Conservation (phyloP, 176 grass and related monocot genomes). For the Tuctoria greenei region DNA sequence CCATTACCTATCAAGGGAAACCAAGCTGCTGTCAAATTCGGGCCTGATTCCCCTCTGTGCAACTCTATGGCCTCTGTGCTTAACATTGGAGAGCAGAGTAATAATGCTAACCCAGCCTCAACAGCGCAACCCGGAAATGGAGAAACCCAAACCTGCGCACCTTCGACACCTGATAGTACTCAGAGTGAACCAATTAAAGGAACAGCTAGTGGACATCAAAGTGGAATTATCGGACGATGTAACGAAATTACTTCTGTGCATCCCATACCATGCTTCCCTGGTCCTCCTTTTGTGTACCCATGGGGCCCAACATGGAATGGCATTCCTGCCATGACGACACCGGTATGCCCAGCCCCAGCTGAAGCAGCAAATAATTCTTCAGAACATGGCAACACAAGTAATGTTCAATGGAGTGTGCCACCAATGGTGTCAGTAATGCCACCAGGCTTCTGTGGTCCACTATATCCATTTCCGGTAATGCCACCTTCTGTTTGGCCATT, state of each 20-base stretch:
- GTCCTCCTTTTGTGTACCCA: constrained; percentile 54
- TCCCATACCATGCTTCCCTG: constrained; percentile 52
- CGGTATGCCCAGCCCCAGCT: constrained; percentile 46
- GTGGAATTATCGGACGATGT: constrained; percentile 37
- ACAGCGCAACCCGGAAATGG: constrained; percentile 35
- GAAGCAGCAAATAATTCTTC: constrained; percentile 45
- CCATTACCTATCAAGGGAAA: constrained; percentile 29
- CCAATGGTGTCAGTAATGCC: constrained; percentile 27
- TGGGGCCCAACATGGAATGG: constrained; percentile 60
- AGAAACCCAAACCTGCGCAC: constrained; percentile 30
- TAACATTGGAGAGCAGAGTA: constrained; percentile 44
- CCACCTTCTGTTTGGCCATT: constrained; percentile 55
- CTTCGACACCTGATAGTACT: constrained; percentile 41
- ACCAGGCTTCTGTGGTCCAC: constrained; percentile 43
- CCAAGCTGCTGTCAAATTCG: constrained; percentile 52
- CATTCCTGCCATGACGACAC: constrained; percentile 44
- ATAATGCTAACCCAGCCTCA: constrained; percentile 25
- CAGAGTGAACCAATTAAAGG: constrained; percentile 28
- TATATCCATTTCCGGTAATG: constrained; percentile 49
- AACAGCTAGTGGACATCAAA: constrained; percentile 34
- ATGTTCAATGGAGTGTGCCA: constrained; percentile 47
- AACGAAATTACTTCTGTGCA: constrained; percentile 46
- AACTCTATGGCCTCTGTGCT: constrained; percentile 38
- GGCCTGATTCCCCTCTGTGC: constrained; percentile 37
- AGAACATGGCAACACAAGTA: constrained; percentile 33